Base-by-base conservation (phyloP, 1,139 yeast genomes). In the Geotrichum carabidarum region DNA sequence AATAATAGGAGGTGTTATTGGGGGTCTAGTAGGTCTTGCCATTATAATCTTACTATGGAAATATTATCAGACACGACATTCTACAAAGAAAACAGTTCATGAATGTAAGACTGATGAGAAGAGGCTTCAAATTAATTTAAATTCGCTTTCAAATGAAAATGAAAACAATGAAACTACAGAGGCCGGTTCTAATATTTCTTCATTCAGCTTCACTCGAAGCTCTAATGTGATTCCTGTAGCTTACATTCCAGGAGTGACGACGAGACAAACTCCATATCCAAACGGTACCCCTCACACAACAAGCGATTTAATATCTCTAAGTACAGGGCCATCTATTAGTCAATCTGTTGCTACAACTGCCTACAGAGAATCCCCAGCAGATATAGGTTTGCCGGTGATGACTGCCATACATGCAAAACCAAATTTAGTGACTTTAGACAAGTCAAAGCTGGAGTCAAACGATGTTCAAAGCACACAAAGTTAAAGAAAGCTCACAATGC, bases 211-310 rank as follows among this genome's bases (percentile, higher is more conserved):
- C 53, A 84, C 93, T 8, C 81, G 85, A 61, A 95, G 94, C 4
- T 86, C 95, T 8, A 90, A 90, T 68, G 83, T 91, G 58, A 78
- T 90, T 58, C 96, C 96, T n/a, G 85, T 90, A 60, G 96, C 95
- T 1, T 90, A 90, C 67, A 88, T 90, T 57, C 97, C 97, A 0
- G 97, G 97, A 42, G 96, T 89, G 17, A 63, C 65, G 34, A 62
- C 63, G 35, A 55, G 63, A 22, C 47, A 43, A 12, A 31, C 34
- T 12, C 22, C 14, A 11, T 42, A 42, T 22, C 22, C 44, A 9
- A 30, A 35, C 45, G 14, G 15, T 8, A 37, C 17, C 40, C 4
- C n/a, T n/a, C 12, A 4, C 17, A 37, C 9, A 22, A 37, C n/a
- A 8, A 37, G 15, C 40, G 15, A 37, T 8, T 15, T 22, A 22